These are phyloP conservation scores for Fusarium cicatricum DNA, from an alignment of 2,329 filamentous ascomycete species.

Conservation along the genomic window DNA sequence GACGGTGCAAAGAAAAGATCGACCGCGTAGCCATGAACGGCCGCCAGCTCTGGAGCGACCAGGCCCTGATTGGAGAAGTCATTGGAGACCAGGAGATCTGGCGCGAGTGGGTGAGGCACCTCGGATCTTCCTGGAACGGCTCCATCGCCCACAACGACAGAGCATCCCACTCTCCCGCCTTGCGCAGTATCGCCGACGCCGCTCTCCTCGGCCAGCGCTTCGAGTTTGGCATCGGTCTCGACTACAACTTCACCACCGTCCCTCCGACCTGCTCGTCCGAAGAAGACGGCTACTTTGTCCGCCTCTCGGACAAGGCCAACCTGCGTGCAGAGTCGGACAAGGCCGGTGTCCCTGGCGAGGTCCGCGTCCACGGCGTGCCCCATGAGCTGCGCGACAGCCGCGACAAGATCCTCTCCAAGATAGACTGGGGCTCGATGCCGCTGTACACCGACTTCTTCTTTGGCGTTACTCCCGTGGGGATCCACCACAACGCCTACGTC, in stretches of 20 bases:
- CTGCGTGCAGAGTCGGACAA: slow-evolving; percentile 38
- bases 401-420: slow-evolving; percentile 22
- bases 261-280: slow-evolving; percentile 49
- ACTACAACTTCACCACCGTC: slow-evolving; percentile 50
- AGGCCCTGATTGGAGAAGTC: slow-evolving; percentile 50
- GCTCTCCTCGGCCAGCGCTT: slow-evolving; percentile 44
- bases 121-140: slow-evolving; percentile 47
- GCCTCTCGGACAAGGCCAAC: slow-evolving; percentile 37
- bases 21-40: slow-evolving; percentile 39
- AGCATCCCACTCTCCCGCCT: slow-evolving; percentile 19
- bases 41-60: slow-evolving; percentile 51
- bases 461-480: slow-evolving; percentile 47
- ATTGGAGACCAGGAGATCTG: slow-evolving; percentile 51
- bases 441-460: slow-evolving; percentile 51
- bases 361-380: slow-evolving; percentile 42
- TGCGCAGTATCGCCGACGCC: slow-evolving; percentile 40
- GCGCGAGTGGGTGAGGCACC: slow-evolving; percentile 44
- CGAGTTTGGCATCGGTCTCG: slow-evolving; percentile 51
- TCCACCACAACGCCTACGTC: slow-evolving; percentile 50
- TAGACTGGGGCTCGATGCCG: slow-evolving; percentile 45
- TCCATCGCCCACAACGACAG: slow-evolving; percentile 20
- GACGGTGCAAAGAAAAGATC: slow-evolving; percentile 43
- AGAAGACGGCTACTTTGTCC: slow-evolving; percentile 48
- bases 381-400: slow-evolving; percentile 36
- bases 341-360: slow-evolving; percentile 44